Percentiles rank a stretch among this genome's conserved stretches.
Evolutionary conservation across 306 rosid species (phyloP).

Genomic region (Casuarina cunninghamiana): DNA sequence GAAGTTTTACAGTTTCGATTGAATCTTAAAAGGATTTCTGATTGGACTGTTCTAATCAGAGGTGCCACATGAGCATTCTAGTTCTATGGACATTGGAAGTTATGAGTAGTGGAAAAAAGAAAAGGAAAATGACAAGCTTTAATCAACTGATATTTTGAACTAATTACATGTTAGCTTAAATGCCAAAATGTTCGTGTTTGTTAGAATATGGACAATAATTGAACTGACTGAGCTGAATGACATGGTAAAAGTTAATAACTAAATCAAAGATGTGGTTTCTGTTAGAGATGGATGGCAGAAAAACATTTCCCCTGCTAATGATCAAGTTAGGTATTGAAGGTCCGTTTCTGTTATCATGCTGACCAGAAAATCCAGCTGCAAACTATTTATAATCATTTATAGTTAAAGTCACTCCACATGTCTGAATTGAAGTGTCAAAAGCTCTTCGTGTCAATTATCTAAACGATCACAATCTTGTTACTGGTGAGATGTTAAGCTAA

Average conservation of each 20-base stretch:
- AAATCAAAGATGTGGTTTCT: neutral
- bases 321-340: neutral
- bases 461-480: no score
- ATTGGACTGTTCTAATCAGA: neutral
- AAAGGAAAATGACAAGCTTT: slow-evolving; percentile 1
- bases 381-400: neutral
- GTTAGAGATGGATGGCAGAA: slow-evolving; percentile 2
- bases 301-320: neutral
- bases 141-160: slow-evolving; percentile 14
- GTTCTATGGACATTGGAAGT: neutral
- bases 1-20: neutral
- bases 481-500: neutral
- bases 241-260: slow-evolving; percentile 1
- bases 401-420: neutral
- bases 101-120: neutral
- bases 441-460: no score
- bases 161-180: slow-evolving; percentile 18
- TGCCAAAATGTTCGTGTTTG: slow-evolving; percentile 7
- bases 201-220: slow-evolving; percentile 4
- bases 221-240: neutral
- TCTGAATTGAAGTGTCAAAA: no score
- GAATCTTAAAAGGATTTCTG: neutral
- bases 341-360: neutral
- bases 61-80: slow-evolving; percentile 4
- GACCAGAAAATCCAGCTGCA: slow-evolving; percentile 1